Percentiles rank a stretch among this genome's conserved stretches.
phyloP scores from a whole-genome alignment of 306 rosid species.

The Cicer cuneatum region DNA sequence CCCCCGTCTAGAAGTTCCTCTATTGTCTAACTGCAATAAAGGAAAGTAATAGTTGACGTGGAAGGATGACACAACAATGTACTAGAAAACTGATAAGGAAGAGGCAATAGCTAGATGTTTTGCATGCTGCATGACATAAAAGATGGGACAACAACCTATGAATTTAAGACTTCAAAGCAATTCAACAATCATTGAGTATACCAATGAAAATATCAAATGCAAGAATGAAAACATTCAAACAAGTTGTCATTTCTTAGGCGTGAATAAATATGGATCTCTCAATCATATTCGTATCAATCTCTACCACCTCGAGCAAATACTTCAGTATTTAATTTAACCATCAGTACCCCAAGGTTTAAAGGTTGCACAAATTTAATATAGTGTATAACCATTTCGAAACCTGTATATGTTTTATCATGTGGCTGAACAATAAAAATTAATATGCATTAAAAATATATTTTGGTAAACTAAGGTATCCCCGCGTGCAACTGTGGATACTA shows the following conservation, averaged over 20 bases:
- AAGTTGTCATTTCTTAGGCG: constrained; percentile 3
- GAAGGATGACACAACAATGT: constrained; percentile 27
- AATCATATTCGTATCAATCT: constrained; percentile 25
- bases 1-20: constrained; percentile 93
- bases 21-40: constrained; percentile 79
- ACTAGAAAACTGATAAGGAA: constrained; percentile 1
- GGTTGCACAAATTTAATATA: constrained; percentile 15
- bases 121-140: not conserved
- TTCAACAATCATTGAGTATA: constrained; percentile 4
- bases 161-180: constrained; percentile 33
- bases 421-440: not conserved
- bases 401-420: constrained; percentile 11
- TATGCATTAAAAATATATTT: not conserved
- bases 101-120: constrained; percentile 11
- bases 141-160: constrained; percentile 2
- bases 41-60: constrained; percentile 19
- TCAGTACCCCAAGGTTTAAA: constrained; percentile 5
- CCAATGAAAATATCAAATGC: constrained; percentile 12
- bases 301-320: not conserved
- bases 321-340: constrained; percentile 2
- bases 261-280: constrained; percentile 33
- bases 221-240: constrained; percentile 11
- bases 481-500: no score
- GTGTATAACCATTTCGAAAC: constrained; percentile 4
- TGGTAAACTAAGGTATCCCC: no score